Evolutionary conservation across 768 basidiomycete genomes (phyloP).

Genomic region (Leccinellum rugosiceps): DNA sequence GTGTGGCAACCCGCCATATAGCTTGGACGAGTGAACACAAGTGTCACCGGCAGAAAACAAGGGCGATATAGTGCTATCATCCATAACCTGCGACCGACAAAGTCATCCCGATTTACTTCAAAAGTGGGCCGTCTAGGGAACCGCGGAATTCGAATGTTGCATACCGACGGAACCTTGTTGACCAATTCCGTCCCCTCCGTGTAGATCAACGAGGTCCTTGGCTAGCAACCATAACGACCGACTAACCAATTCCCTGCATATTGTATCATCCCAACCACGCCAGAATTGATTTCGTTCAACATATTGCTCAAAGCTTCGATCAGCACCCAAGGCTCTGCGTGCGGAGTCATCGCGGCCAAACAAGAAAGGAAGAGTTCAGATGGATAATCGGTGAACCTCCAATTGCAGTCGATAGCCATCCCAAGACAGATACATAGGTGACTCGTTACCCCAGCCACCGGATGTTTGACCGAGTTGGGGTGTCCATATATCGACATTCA

Average conservation of each 20-base stretch:
- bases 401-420: slow-evolving; percentile 2
- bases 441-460: slow-evolving; percentile 5
- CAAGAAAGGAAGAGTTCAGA: slow-evolving; percentile 15
- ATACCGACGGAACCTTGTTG: background rate
- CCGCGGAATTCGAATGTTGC: too few relatives aligned
- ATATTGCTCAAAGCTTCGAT: background rate
- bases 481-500: slow-evolving; percentile 2
- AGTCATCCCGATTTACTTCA: too few relatives aligned
- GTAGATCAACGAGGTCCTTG: too few relatives aligned
- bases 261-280: slow-evolving; percentile 3
- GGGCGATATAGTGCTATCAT: too few relatives aligned
- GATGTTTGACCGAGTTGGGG: background rate
- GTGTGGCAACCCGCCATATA: too few relatives aligned
- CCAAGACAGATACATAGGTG: slow-evolving; percentile 9
- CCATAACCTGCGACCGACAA: too few relatives aligned
- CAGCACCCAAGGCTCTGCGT: background rate
- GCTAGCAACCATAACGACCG: slow-evolving; percentile 1
- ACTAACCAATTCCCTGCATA: slow-evolving; percentile 1
- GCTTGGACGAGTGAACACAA: too few relatives aligned
- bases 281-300: background rate
- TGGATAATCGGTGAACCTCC: slow-evolving; percentile 15
- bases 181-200: too few relatives aligned
- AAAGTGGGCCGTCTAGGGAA: background rate
- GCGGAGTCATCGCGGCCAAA: background rate
- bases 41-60: too few relatives aligned